phyloP scores from a whole-genome alignment of 768 basidiomycete genomes.

The Baorangia bicolor region DNA sequence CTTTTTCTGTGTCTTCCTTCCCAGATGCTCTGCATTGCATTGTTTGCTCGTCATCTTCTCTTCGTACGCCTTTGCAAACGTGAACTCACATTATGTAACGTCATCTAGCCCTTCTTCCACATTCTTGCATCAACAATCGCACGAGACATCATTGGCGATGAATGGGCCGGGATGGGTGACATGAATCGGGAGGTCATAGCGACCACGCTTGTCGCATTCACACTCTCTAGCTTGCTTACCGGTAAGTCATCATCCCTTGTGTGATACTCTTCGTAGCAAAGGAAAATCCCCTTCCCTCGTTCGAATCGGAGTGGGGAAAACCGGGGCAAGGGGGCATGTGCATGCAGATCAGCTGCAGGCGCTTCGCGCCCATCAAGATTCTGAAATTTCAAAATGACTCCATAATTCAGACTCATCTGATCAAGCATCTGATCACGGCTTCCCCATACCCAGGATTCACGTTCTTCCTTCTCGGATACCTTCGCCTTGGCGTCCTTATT shows the following conservation, averaged over 20 bases:
- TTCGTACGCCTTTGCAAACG: neutral
- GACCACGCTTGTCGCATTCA: constrained; percentile 87
- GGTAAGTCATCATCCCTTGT: constrained; percentile 42
- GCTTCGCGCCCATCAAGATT: neutral
- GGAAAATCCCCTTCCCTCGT: neutral
- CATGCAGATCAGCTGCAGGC: neutral
- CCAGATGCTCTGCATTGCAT: neutral
- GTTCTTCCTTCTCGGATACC: constrained; percentile 83
- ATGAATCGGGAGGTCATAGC: constrained; percentile 75
- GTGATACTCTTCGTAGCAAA: neutral
- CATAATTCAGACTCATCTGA: constrained; percentile 5
- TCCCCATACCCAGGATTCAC: constrained; percentile 40
- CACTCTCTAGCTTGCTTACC: constrained; percentile 84
- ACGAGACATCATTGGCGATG: constrained; percentile 44
- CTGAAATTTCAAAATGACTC: constrained; percentile 13
- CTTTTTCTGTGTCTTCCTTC: neutral
- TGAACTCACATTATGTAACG: neutral
- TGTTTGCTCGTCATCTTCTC: neutral
- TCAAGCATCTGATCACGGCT: constrained; percentile 9
- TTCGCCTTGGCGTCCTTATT: constrained; percentile 80
- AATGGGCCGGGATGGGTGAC: constrained; percentile 45
- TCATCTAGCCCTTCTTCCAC: constrained; percentile 85
- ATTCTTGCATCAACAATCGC: constrained; percentile 82
- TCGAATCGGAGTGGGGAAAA: neutral
- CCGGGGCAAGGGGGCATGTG: neutral